Evolutionary conservation across 305 asterid species (phyloP).

Genomic region (Fraxinus floribunda): DNA sequence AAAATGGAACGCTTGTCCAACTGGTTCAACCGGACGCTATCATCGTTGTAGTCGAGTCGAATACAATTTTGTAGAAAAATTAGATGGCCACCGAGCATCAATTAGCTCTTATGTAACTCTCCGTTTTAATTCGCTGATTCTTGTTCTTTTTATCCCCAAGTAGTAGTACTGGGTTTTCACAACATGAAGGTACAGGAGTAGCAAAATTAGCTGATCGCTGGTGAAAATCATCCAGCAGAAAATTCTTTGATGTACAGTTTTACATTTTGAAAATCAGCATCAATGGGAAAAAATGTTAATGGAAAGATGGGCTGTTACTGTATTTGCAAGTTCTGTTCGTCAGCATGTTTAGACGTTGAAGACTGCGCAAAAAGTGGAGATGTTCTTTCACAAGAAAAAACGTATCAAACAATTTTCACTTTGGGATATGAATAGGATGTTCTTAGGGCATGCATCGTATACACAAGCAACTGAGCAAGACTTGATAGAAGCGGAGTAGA

Average conservation of each 20-base stretch:
- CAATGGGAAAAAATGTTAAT: constrained; percentile 1
- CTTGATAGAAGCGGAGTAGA: too few species aligned
- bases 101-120: neutral
- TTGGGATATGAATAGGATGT: neutral
- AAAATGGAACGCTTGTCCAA: constrained; percentile 70
- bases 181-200: constrained; percentile 26
- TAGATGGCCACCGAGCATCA: constrained; percentile 10
- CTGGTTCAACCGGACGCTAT: constrained; percentile 62
- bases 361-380: neutral
- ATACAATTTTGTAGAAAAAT: constrained; percentile 71
- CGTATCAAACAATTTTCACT: neutral
- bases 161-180: constrained; percentile 16
- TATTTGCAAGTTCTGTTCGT: neutral
- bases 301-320: neutral
- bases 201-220: constrained; percentile 28
- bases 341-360: neutral
- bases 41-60: constrained; percentile 45
- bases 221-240: constrained; percentile 33
- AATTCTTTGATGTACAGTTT: constrained; percentile 33
- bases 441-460: neutral
- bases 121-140: neutral
- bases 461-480: neutral
- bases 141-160: neutral
- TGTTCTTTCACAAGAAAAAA: neutral
- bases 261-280: constrained; percentile 2